Percentiles rank a stretch among this genome's conserved stretches.
Evolutionary conservation across 2,329 filamentous ascomycete species (phyloP).

Genomic region (Simplicillium sp.): DNA sequence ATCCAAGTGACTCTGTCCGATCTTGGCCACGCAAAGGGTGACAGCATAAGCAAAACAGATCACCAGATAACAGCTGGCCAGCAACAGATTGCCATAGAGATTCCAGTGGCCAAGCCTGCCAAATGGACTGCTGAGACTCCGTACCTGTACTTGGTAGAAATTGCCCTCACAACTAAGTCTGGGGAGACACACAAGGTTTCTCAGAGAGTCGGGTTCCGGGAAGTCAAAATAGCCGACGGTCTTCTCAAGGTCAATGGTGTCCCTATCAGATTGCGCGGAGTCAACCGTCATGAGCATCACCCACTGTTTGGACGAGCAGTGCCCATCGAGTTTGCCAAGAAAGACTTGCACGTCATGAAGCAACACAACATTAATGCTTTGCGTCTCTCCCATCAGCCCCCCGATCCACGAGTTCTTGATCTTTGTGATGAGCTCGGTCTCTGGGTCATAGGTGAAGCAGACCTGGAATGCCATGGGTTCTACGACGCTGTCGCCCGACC

Average conservation of each 20-base stretch:
- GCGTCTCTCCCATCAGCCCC: constrained; percentile 59
- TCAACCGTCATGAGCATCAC: constrained; percentile 65
- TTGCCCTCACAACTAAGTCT: constrained; percentile 22
- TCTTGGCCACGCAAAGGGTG: constrained; percentile 22
- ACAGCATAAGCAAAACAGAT: constrained; percentile 14
- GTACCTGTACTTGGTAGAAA: constrained; percentile 45
- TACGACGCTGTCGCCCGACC: constrained; percentile 39
- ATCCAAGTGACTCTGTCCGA: constrained; percentile 35
- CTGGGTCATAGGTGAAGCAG: constrained; percentile 46
- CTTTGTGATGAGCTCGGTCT: constrained; percentile 57
- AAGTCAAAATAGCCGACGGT: constrained; percentile 51
- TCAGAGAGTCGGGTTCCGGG: constrained; percentile 54
- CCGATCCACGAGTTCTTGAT: constrained; percentile 49
- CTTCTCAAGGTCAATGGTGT: constrained; percentile 54
- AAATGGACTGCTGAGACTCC: constrained; percentile 64
- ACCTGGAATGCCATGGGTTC: constrained; percentile 45
- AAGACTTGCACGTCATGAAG: constrained; percentile 60
- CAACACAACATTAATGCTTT: constrained; percentile 62
- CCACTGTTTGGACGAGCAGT: constrained; percentile 53
- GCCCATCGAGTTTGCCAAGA: constrained; percentile 49
- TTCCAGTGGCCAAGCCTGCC: constrained; percentile 41
- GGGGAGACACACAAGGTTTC: constrained; percentile 24
- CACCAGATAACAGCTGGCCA: constrained; percentile 23
- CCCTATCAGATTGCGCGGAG: constrained; percentile 51
- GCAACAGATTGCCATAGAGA: neutral